Conservation (phyloP, 805 yeast genomes). For the Candida wancherniae region DNA sequence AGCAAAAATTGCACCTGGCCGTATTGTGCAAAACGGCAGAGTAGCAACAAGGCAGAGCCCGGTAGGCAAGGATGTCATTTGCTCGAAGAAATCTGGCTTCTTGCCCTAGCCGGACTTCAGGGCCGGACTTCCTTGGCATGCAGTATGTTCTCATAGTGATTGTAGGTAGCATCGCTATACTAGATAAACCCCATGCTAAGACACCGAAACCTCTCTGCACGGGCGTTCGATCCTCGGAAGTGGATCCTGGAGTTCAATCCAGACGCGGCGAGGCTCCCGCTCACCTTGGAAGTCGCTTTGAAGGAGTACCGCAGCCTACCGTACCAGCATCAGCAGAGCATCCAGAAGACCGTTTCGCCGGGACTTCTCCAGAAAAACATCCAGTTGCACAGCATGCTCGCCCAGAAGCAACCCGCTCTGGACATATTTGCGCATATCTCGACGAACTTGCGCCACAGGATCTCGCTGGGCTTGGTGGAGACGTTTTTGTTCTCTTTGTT, state of each 20-base stretch:
- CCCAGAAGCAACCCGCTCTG: conserved; percentile 1
- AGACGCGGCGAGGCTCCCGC: background rate
- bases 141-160: no score
- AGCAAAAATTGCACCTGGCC: no score
- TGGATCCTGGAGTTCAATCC: background rate
- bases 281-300: background rate
- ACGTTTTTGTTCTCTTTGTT: conserved; percentile 20
- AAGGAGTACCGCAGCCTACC: background rate
- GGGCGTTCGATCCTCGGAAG: conserved; percentile 1
- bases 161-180: no score
- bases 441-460: conserved; percentile 1
- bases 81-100: no score
- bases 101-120: no score
- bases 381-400: conserved; percentile 5
- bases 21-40: no score
- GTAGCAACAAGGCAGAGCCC: no score
- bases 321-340: background rate
- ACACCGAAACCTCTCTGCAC: background rate
- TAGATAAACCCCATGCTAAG: no score
- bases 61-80: no score
- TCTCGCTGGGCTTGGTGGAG: conserved; percentile 20
- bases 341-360: background rate
- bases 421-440: conserved; percentile 8
- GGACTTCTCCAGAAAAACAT: conserved; percentile 2
- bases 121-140: no score